phyloP scores from a whole-genome alignment of 1,139 yeast species.

The Casaregolazyma lundiana region DNA sequence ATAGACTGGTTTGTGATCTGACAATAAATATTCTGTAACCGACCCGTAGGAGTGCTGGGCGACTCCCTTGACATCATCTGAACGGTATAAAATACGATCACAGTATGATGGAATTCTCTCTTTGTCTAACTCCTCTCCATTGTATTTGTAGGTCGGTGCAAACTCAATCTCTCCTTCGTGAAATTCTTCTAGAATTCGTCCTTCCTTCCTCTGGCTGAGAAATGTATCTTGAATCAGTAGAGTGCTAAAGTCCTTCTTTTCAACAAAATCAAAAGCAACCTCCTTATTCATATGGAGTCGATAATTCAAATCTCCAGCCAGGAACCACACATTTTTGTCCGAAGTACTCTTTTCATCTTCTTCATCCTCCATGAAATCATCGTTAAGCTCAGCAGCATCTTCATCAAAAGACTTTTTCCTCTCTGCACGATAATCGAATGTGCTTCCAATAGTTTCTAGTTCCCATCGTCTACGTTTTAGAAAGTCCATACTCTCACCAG shows the following conservation, averaged over 20 bases:
- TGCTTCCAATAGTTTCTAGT: constrained; percentile 37
- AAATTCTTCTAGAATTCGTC: constrained; percentile 56
- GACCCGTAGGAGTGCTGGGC: constrained; percentile 10
- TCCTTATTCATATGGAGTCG: constrained; percentile 48
- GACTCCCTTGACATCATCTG: constrained; percentile 16
- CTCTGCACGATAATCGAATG: constrained; percentile 24
- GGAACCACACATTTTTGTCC: constrained; percentile 36
- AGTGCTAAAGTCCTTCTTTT: constrained; percentile 41
- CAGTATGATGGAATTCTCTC: constrained; percentile 76
- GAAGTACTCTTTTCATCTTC: neutral
- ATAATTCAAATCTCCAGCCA: constrained; percentile 76
- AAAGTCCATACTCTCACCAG: constrained; percentile 44
- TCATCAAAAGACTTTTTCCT: constrained; percentile 17
- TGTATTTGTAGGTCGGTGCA: constrained; percentile 69
- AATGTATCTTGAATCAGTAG: constrained; percentile 59
- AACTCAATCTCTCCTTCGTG: constrained; percentile 60
- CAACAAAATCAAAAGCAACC: constrained; percentile 41
- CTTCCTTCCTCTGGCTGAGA: constrained; percentile 46
- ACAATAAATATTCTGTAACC: constrained; percentile 34
- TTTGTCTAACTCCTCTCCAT: constrained; percentile 25
- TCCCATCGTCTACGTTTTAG: constrained; percentile 41
- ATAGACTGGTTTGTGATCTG: constrained; percentile 76
- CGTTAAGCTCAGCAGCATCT: constrained; percentile 20
- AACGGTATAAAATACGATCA: constrained; percentile 53
- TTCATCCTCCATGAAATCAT: constrained; percentile 3